Base-by-base conservation (phyloP, 2,329 filamentous ascomycete species). In the Penicillium psychrosexuale region DNA sequence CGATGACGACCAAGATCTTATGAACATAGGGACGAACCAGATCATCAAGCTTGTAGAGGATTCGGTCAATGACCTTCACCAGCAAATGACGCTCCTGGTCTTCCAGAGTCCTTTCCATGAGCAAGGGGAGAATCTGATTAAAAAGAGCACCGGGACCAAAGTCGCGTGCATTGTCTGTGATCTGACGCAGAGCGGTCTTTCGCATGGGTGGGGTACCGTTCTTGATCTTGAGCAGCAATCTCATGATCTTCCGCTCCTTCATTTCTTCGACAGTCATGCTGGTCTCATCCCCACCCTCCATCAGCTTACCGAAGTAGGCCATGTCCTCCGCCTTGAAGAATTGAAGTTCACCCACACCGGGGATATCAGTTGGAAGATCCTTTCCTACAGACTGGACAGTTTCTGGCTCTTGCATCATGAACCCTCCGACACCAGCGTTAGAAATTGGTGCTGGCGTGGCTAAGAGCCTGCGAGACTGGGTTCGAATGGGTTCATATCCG, bases 291-390 rank as follows among this genome's bases (percentile, higher is more conserved):
- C 88, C 89, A 36, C 90, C 91, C 69, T 99, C 94, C 22, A 96
- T 93, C 38, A 99, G 84, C 78, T 99, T 97, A 56, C 93, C 92
- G 68, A 99, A 99, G 76, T 99, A 99, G 37, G 90, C 87, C 91
- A 97, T 97, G 74, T 99, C 94, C 73, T 99, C 94, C 1, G 91
- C 85, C 77, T 99, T 99, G 82, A 99, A 96, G 72, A 97, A 99
- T 64, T 97, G 92, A 48, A 99, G 78, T 72, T 99, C 94, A 37
- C 92, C 92, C 47, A 99, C 91, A 37, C 94, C 94, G 3, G 94
- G 92, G 36, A 99, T 97, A 69, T 97, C 93, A 4, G 91, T 96
- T 8, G 93, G 91, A 66, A 97, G 84, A 64, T 95, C 90, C 76
- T 95, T 96, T 63, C 91, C 91, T 69, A 93, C 84, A 47, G 89